Evolutionary conservation across 2,329 filamentous ascomycete genomes (phyloP).

Genomic region (Purpureocillium takamizusanense): DNA sequence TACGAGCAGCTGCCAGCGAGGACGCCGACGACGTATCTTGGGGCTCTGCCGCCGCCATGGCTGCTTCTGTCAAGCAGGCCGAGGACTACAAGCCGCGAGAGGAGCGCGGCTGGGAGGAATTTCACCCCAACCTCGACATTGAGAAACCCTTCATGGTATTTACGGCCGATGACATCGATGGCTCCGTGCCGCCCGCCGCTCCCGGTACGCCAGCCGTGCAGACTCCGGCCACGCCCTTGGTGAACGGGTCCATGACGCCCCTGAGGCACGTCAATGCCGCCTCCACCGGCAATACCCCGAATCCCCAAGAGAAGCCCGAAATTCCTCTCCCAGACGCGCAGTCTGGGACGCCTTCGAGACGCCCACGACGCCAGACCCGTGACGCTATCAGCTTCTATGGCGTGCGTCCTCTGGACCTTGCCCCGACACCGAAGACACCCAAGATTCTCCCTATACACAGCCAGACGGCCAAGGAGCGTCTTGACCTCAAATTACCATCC

Average conservation of each 20-base stretch:
- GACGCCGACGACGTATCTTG: slow-evolving; percentile 59
- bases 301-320: slow-evolving; percentile 21
- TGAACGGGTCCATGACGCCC: slow-evolving; percentile 35
- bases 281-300: slow-evolving; percentile 33
- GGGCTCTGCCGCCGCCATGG: slow-evolving; percentile 80
- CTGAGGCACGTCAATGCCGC: slow-evolving; percentile 34
- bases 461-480: slow-evolving; percentile 69
- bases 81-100: slow-evolving; percentile 97
- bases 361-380: slow-evolving; percentile 35
- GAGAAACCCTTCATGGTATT: slow-evolving; percentile 72
- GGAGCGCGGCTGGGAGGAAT: slow-evolving; percentile 95
- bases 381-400: slow-evolving; percentile 46
- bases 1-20: slow-evolving; percentile 41
- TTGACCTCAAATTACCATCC: slow-evolving; percentile 68
- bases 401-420: slow-evolving; percentile 33
- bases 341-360: slow-evolving; percentile 23
- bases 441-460: slow-evolving; percentile 69
- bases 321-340: slow-evolving; percentile 20
- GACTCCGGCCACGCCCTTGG: slow-evolving; percentile 16
- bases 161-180: slow-evolving; percentile 77
- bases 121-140: slow-evolving; percentile 90
- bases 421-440: slow-evolving; percentile 42
- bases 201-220: slow-evolving; percentile 21
- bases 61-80: slow-evolving; percentile 78
- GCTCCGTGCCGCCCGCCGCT: slow-evolving; percentile 36